Evolutionary conservation across 352 stramenopile genomes (phyloP), one percentile per base, ranked within the genome.

Genomic region (Globisporangium sylvaticum): DNA sequence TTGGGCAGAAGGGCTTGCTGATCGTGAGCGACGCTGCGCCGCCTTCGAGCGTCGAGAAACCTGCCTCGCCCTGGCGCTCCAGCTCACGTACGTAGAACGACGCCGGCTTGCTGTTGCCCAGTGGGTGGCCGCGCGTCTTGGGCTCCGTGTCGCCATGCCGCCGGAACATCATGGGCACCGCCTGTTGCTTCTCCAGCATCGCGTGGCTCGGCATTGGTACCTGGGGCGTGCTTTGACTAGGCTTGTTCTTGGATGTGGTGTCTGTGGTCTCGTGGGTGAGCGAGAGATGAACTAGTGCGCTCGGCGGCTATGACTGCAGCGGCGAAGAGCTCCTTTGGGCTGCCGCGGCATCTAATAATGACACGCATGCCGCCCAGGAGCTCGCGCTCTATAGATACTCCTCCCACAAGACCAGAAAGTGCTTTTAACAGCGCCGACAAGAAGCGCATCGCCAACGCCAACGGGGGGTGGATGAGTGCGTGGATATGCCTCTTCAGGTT

Each of bases 131-230:
- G 14, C 77, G 76, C 2, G 39, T 75, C 67, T 95, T 94, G 52
- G 87, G 87, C 15, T 76, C 76, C 24, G 84, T 91, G 52, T 93
- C 81, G 44, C 84, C 87, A 52, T 95, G 87, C 1, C 83, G 81
- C 22, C 87, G 83, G 57, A 86, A 91, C 37, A 88, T 87, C 83
- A 95, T 91, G 10, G 87, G 87, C 68, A 95, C 83, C n/a, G 80
- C 74, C 66, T 90, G 80, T 37, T 92, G 81, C 69, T 91, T 91
- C 61, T 88, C 83, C 18, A 89, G 71, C 55, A 83, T 77, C 54
- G 77, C 63, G 44, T 83, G 78, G 59, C 71, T 89, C 58, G 81
- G 81, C 83, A 91, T 44, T 44, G 37, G 12, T 44, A 89, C 37
- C 37, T 71, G 7, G 44, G 37, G 9, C 12, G 58, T 39, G 9